Conservation (phyloP, 192 early-diverging fungal genomes). For the Entomortierella lignicola region DNA sequence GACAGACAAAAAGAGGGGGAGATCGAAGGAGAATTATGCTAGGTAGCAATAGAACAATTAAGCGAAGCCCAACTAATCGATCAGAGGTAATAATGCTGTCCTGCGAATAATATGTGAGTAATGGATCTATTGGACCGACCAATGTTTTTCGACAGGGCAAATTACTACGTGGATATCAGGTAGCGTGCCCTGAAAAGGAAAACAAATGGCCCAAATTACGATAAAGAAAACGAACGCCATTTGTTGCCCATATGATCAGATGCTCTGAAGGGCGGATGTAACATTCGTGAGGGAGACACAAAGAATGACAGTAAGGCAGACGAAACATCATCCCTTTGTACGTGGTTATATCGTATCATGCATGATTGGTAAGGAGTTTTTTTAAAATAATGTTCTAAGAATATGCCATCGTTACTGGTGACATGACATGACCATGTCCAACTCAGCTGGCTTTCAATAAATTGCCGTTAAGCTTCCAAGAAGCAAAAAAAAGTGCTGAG, state of each 20-base stretch:
- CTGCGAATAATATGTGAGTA: no score
- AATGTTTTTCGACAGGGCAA: no score
- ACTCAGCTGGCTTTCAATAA: no score
- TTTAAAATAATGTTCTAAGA: no score
- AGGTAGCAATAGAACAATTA: not conserved
- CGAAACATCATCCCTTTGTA: not conserved
- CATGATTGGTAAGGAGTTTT: slow-evolving; percentile 2
- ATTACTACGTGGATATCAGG: no score
- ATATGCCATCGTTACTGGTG: no score
- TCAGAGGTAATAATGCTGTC: not conserved
- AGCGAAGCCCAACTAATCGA: not conserved
- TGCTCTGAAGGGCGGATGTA: not conserved
- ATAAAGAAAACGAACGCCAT: not conserved
- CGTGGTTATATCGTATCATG: not conserved
- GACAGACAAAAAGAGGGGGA: not conserved
- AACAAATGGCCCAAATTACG: no score
- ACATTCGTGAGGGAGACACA: not conserved
- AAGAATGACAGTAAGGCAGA: not conserved
- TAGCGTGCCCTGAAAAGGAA: no score
- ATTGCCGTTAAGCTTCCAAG: no score
- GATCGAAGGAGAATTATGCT: not conserved
- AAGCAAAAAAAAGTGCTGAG: not conserved
- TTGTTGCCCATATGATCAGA: not conserved
- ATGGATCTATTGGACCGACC: no score
- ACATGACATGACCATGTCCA: no score